Evolutionary conservation across 768 basidiomycete species (phyloP), one percentile per base, ranked within the genome.

Genomic region (Phaffia tasmanica): DNA sequence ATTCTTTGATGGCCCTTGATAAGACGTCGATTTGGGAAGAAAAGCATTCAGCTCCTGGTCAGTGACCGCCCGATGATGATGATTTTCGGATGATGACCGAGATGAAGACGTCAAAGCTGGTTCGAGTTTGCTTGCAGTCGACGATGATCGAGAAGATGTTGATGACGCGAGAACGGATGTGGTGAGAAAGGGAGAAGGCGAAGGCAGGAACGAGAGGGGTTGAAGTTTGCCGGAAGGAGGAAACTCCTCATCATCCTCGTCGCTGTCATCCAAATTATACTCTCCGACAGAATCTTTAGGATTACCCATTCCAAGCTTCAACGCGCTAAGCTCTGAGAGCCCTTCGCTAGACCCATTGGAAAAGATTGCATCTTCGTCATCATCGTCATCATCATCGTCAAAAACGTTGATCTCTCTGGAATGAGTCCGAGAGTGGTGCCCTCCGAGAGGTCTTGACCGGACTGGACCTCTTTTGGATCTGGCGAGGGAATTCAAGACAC

Each of bases 11-110:
- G 32, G 27, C 4, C 46, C 47, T 16, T 49, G 46, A 30, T 59
- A 27, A 5, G 51, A 59, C 5, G 57, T 35, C 16, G 57, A 32
- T 8, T 30, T 30, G 4, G 29, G 21, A 29, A 29, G 27, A n/a
- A 42, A 47, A 25, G 30, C 49, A 54, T 62, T 67, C 47, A 67
- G 66, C 35, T 67, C 66, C 23, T 67, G 66, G 47, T 67, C 61
- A 7, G 66, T 67, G 23, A 67, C 54, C 19, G 66, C 66, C 18
- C 66, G 66, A 47, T 62, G 61, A 15, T 56, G 66, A 23, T 32
- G 35, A 11, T 42, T 42, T 11, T 42, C 35, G 35, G 35, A 42
- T 11, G 35, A 11, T 42, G 35, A 42, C 35, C 35, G 35, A 42
- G 35, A 42, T 5, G 35, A 42, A 11, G 35, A 42, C 35, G 11